Evolutionary conservation across 2,329 filamentous ascomycete species (phyloP).

Genomic region (Blastomyces silverae): DNA sequence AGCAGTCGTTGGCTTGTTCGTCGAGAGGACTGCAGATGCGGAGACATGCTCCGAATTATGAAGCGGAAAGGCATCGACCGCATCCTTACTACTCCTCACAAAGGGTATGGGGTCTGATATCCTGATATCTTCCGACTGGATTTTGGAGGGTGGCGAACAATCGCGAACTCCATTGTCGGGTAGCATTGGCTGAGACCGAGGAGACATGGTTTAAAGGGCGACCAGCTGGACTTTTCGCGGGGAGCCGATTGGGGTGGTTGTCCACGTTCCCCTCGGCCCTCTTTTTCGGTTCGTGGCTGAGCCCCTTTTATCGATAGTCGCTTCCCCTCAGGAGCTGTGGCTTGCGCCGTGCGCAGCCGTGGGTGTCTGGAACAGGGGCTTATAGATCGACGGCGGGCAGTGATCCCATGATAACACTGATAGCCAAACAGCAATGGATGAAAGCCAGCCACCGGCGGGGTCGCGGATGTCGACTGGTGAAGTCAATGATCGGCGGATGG

Average conservation of each 20-base stretch:
- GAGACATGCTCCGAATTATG: constrained; percentile 18
- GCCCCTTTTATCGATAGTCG: constrained; percentile 3
- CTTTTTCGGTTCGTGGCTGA: constrained; percentile 7
- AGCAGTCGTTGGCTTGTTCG: constrained; percentile 12
- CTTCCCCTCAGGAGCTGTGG: not conserved
- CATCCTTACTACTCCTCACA: constrained; percentile 20
- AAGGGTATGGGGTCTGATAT: constrained; percentile 27
- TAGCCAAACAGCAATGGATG: not conserved
- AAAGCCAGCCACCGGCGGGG: constrained; percentile 3
- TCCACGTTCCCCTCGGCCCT: not conserved
- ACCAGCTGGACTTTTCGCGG: not conserved
- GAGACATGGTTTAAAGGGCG: constrained; percentile 12
- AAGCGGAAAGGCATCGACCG: constrained; percentile 15
- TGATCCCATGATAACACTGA: constrained; percentile 10
- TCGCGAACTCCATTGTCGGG: constrained; percentile 5
- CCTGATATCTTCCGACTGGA: constrained; percentile 28
- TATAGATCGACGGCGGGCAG: constrained; percentile 6
- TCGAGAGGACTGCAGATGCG: constrained; percentile 14
- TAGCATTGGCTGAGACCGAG: constrained; percentile 9
- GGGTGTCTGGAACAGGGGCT: not conserved
- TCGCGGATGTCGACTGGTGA: not conserved
- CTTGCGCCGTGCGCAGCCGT: not conserved
- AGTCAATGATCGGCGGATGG: constrained; percentile 2
- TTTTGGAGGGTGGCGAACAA: constrained; percentile 20
- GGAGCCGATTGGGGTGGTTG: not conserved